These are phyloP conservation scores for Populus tomentosa DNA, from an alignment of 441 rosid genomes.

Conservation along the genomic window DNA sequence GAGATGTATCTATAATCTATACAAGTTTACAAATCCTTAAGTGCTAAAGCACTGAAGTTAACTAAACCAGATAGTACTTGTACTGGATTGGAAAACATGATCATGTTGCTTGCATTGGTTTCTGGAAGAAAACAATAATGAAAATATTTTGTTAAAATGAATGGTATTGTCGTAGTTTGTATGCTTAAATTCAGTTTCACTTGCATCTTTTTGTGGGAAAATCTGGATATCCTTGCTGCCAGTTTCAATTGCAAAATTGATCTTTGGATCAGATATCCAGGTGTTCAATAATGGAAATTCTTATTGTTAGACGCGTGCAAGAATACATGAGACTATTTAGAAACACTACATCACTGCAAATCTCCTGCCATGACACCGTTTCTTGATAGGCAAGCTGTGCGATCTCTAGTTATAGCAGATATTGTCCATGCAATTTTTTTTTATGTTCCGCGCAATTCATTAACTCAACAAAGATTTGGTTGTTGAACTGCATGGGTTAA, in stretches of 20 bases:
- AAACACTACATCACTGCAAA: neutral
- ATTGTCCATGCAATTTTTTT: neutral
- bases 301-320: neutral
- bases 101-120: neutral
- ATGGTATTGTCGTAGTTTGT: neutral
- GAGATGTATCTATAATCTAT: neutral
- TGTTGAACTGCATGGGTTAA: neutral
- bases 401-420: neutral
- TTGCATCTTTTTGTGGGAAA: neutral
- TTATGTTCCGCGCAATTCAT: neutral
- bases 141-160: neutral
- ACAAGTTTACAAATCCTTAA: too few relatives aligned
- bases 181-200: neutral
- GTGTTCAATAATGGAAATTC: neutral
- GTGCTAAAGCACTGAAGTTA: neutral
- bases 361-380: neutral
- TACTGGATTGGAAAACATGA: neutral
- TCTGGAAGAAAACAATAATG: neutral
- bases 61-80: neutral
- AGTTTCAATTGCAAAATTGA: neutral
- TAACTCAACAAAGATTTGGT: neutral
- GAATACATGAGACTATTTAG: neutral
- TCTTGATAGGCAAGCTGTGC: neutral
- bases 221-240: too few relatives aligned
- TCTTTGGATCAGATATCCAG: neutral